A percentile compares a stretch with the other conserved stretches of the same genome.
phyloP scores from a whole-genome alignment of 148 eudicot species.

The Silene conica region DNA sequence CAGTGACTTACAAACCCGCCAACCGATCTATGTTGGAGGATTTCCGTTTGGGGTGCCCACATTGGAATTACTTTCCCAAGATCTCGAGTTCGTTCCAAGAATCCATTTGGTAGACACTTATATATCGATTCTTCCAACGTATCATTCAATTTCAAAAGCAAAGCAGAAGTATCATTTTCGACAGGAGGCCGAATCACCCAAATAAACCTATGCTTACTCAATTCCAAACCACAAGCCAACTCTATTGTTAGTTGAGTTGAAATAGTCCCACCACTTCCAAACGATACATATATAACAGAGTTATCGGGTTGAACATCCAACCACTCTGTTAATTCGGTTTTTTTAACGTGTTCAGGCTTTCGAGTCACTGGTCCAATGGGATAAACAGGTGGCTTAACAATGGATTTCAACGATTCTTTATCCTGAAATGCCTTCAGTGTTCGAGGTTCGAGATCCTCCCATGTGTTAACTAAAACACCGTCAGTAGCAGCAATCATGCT shows the following conservation, averaged over 20 bases:
- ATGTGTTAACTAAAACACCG: slow-evolving; percentile 44
- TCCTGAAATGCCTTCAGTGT: slow-evolving; percentile 28
- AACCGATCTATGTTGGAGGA: slow-evolving; percentile 31
- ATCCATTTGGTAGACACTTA: slow-evolving; percentile 29
- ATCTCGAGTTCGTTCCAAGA: slow-evolving; percentile 29
- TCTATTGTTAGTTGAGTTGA: slow-evolving; percentile 36
- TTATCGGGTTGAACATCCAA: slow-evolving; percentile 26
- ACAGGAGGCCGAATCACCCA: slow-evolving; percentile 46
- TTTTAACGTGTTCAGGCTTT: neutral
- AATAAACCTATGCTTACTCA: slow-evolving; percentile 41
- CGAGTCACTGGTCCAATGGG: slow-evolving; percentile 39
- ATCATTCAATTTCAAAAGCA: neutral
- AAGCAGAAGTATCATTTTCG: slow-evolving; percentile 13
- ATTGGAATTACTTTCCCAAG: slow-evolving; percentile 29
- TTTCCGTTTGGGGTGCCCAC: slow-evolving; percentile 35
- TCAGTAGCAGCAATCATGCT: slow-evolving; percentile 18
- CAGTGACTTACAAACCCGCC: slow-evolving; percentile 43
- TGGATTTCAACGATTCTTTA: slow-evolving; percentile 18
- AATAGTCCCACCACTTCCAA: slow-evolving; percentile 45
- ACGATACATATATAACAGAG: slow-evolving; percentile 37
- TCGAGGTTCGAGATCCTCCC: slow-evolving; percentile 40
- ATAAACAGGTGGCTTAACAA: slow-evolving; percentile 33
- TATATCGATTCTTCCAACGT: neutral
- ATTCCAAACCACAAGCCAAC: slow-evolving; percentile 42
- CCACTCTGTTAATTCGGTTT: slow-evolving; percentile 21